phyloP scores from a whole-genome alignment of 345 rosid genomes.

The Syzygium oleosum region DNA sequence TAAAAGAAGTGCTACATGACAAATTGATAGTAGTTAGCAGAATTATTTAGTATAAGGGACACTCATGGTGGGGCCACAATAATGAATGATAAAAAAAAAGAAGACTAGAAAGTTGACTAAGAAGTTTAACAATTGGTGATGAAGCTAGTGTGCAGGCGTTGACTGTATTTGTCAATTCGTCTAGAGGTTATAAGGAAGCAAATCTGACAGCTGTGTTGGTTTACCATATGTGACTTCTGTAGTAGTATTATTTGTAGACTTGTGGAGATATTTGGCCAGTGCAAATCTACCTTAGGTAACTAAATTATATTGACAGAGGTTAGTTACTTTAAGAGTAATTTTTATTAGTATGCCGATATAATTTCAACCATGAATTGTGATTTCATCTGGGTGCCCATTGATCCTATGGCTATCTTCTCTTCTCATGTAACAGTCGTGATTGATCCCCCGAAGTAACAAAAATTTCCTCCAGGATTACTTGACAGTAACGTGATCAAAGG shows the following conservation, averaged over 20 bases:
- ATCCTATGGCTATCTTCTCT: neutral
- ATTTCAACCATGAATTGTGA: neutral
- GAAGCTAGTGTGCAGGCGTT: too few relatives aligned
- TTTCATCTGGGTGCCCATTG: neutral
- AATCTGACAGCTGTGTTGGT: neutral
- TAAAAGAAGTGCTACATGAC: too few relatives aligned
- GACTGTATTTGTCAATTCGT: too few relatives aligned
- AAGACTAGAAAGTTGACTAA: too few relatives aligned
- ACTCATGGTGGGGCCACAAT: too few relatives aligned
- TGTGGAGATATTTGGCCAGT: neutral
- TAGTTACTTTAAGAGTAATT: neutral
- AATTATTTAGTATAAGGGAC: too few relatives aligned
- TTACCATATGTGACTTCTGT: fast-evolving
- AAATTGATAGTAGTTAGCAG: too few relatives aligned
- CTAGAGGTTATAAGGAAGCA: too few relatives aligned
- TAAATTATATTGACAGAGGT: neutral
- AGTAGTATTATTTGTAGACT: neutral
- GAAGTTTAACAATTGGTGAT: too few relatives aligned
- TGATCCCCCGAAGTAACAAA: neutral
- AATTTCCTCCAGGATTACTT: neutral
- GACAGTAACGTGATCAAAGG: neutral
- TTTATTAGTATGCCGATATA: neutral
- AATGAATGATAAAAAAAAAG: too few relatives aligned
- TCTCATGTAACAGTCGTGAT: neutral
- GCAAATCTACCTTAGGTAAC: neutral